Evolutionary conservation across 116 monocot species (phyloP).

Genomic region (Iris pallida): DNA sequence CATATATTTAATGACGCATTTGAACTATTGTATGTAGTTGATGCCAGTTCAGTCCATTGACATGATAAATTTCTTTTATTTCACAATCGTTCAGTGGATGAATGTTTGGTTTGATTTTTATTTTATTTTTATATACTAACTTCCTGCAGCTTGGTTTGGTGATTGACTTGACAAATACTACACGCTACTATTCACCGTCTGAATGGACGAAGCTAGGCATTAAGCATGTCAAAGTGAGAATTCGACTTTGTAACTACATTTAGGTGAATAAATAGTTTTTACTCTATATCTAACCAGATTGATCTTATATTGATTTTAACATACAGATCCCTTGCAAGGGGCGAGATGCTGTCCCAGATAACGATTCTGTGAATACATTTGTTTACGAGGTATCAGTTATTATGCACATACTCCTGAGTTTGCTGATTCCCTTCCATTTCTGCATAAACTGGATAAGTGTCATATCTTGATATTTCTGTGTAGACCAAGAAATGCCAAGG

Average conservation of each 20-base stretch:
- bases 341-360: constrained; percentile 89
- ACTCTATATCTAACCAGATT: not conserved
- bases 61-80: too few species aligned
- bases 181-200: constrained; percentile 65
- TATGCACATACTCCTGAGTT: not conserved
- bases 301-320: not conserved
- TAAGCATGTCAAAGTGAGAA: constrained; percentile 75
- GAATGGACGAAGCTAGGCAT: constrained; percentile 85
- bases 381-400: constrained; percentile 57
- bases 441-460: not conserved
- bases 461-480: too few species aligned
- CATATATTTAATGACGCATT: too few species aligned
- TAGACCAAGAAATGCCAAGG: too few species aligned
- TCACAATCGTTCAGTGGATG: too few species aligned
- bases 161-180: constrained; percentile 93
- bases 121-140: not conserved
- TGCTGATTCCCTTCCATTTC: not conserved
- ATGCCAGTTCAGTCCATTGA: too few species aligned
- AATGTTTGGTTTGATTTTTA: not conserved
- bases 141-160: constrained; percentile 83
- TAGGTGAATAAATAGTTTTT: not conserved
- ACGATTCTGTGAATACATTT: constrained; percentile 78
- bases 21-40: too few species aligned
- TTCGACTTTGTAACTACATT: not conserved
- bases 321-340: constrained; percentile 89